Evolutionary conservation across 352 stramenopile species (phyloP), one percentile per base, ranked within the genome.

Genomic region (Globisporangium lucens): DNA sequence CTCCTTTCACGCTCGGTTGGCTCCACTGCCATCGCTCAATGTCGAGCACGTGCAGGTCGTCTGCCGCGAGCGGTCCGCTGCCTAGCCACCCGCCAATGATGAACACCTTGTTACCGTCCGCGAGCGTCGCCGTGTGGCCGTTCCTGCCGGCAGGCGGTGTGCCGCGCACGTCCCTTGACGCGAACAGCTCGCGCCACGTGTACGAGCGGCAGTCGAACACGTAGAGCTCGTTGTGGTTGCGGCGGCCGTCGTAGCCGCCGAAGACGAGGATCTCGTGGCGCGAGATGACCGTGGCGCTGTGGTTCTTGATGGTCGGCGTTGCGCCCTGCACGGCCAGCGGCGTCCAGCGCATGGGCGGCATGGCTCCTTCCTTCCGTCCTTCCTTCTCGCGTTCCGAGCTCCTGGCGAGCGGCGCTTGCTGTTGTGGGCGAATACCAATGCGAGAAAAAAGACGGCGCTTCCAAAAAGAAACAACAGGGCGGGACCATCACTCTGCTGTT

Each of bases 51-150:
- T 98, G 91, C 76, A 97, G 83, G 71, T 99, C 95, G 51, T 85
- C 87, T 2, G 96, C 93, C 0, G 96, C 96, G 30, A 98, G 76
- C 12, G 96, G 96, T 0, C 95, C 93, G 22, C 80, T 89, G 63
- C 96, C 96, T 15, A 98, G 82, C 96, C 96, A 99, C 4, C 96
- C 96, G 43, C 96, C 96, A 68, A 98, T 92, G 56, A 99, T 89
- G 62, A 98, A 97, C 46, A 99, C 89, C 68, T 90, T 82, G 33
- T 59, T 58, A 13, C 83, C 75, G 15, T 94, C 87, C 0, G 92
- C 95, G 4, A 98, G 80, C 33, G 96, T 99, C 4, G 96, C 94
- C 1, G 94, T 98, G 82, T 99, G 96, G 33, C 96, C 96, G 71
- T 99, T 99, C 61, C 96, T 84, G 0, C 94, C 94, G 0, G 91